A percentile compares a stretch with the other conserved stretches of the same genome.
These are phyloP conservation scores for Colletotrichum euphorbiae DNA, from an alignment of 2,329 filamentous ascomycete genomes.

Conservation along the genomic window DNA sequence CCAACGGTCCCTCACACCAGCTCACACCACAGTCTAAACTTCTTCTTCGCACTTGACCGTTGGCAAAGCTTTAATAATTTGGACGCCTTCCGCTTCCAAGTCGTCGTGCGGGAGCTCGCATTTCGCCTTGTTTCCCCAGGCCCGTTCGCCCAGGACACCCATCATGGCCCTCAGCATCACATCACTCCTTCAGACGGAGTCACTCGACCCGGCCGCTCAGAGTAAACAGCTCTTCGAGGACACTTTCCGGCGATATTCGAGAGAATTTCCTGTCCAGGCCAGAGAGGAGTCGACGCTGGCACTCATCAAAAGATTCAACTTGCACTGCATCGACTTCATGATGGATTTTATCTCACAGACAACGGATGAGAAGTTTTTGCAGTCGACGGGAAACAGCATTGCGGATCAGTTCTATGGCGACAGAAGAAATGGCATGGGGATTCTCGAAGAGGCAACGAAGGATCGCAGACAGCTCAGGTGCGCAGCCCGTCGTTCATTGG, in stretches of 20 bases:
- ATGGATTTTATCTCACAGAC: conserved; percentile 12
- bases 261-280: conserved; percentile 4
- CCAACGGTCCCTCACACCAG: conserved; percentile 1
- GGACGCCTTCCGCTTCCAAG: background rate
- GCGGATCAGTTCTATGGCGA: conserved; percentile 28
- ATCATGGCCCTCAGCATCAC: conserved; percentile 19
- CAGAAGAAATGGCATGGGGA: conserved; percentile 26
- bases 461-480: conserved; percentile 31
- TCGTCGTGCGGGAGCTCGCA: background rate
- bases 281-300: conserved; percentile 19
- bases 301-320: background rate
- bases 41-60: conserved; percentile 1
- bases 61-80: conserved; percentile 17
- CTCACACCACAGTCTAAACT: background rate
- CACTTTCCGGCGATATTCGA: background rate
- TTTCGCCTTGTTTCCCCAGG: conserved; percentile 1
- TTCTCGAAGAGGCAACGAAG: conserved; percentile 28
- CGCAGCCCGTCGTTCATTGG: background rate
- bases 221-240: conserved; percentile 13
- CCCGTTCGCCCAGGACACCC: background rate
- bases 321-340: conserved; percentile 20
- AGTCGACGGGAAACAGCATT: conserved; percentile 31
- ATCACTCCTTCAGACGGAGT: conserved; percentile 26
- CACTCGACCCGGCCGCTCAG: conserved; percentile 15
- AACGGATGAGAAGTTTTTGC: conserved; percentile 22